Evolutionary conservation across 139 green algal genomes (phyloP), one percentile per base, ranked within the genome.

Genomic region (Chlorella sp.): DNA sequence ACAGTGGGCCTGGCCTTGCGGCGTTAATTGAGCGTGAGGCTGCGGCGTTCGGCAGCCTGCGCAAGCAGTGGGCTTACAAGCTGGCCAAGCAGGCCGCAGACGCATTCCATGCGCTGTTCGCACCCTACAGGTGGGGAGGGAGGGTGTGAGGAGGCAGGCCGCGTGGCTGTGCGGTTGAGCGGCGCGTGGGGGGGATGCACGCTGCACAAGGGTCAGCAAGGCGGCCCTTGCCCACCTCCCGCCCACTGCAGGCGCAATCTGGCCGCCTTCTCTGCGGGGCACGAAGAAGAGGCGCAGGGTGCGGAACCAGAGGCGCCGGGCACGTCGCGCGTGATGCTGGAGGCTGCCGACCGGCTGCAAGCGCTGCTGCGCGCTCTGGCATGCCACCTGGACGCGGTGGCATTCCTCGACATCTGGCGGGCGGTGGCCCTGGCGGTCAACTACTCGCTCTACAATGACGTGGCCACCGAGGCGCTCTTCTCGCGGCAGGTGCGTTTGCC

Each of bases 341-440:
- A 55, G 2, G 80, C 79, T 1, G 15, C 81, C 12, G 51, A 79
- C 33, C 35, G 51, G 21, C 61, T 90, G 50, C 64, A 79, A 40
- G 74, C 62, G 33, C 56, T 74, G 46, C 70, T 90, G 46, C 46
- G 63, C 5, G 50, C 36, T 33, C 60, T 90, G 21, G 41, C 66
- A 1, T n/a, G n/a, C 25, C 65, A 79, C 65, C 70, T 91, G 68
- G 86, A 91, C 45, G 70, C 81, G 11, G 82, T 90, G 0, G 78
- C 77, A 0, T 91, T 90, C 79, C 42, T 79, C n/a, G 79, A 88
- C 36, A 71, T 77, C 51, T 91, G 86, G 86, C 81, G 76, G 25
- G 70, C 67, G 5, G 76, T 85, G 27, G 86, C 84, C 0, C 59
- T 86, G 25, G 81, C 81, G 11, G 56, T 82, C 67, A 86, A 85